Evolutionary conservation across 768 basidiomycete species (phyloP).

Genomic region (Clitopilus passeckerianus): DNA sequence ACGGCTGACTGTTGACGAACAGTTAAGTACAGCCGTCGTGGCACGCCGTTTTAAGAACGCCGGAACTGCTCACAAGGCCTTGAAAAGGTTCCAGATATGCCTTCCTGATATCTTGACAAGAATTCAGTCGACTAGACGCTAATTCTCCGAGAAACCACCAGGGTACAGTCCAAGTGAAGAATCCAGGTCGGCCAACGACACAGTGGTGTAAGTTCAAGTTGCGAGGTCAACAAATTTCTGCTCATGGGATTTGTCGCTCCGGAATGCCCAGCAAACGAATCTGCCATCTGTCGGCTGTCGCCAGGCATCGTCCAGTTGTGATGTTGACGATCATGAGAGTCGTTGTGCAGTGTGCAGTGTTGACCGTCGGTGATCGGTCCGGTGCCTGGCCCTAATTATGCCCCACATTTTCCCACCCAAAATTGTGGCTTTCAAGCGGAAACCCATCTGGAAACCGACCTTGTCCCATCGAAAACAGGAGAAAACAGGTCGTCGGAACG

Average conservation of each 20-base stretch:
- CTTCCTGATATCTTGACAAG: too few relatives aligned
- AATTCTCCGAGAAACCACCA: not conserved
- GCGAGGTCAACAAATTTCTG: not conserved
- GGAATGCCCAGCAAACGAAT: not conserved
- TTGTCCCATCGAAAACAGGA: too few relatives aligned
- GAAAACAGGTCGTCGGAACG: too few relatives aligned
- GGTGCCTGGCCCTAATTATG: not conserved
- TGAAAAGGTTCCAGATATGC: too few relatives aligned
- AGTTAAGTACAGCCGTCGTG: not conserved
- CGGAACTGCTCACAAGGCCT: not conserved
- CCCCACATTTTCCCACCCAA: not conserved
- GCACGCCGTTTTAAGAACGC: not conserved
- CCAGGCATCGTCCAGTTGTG: not conserved
- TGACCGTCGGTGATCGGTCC: not conserved
- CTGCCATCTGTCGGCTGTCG: not conserved
- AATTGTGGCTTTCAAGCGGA: not conserved
- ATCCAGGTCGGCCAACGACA: not conserved
- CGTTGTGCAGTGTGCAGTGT: not conserved
- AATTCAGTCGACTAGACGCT: too few relatives aligned
- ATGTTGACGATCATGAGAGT: not conserved
- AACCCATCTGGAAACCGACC: too few relatives aligned
- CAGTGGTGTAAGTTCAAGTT: not conserved
- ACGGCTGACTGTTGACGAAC: not conserved
- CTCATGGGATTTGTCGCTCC: not conserved
- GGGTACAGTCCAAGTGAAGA: not conserved